These are phyloP conservation scores for Fraxinus latifolia DNA, from an alignment of 305 asterid species.

Conservation along the genomic window DNA sequence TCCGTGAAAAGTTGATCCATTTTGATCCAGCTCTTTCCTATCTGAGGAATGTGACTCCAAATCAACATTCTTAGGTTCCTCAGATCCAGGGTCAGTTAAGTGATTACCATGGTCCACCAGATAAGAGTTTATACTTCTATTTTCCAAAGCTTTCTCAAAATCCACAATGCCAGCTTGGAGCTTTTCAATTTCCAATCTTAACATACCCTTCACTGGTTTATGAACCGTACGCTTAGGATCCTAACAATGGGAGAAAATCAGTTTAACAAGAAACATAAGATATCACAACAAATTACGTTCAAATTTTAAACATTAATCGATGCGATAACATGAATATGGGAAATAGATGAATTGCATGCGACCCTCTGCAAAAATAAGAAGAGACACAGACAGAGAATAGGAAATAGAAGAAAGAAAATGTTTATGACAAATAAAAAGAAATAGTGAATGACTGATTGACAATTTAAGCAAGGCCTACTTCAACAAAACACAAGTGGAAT, in stretches of 20 bases:
- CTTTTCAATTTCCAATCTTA: conserved; percentile 90
- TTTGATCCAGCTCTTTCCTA: conserved; percentile 53
- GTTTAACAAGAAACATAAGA: conserved; percentile 24
- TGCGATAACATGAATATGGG: too few species aligned
- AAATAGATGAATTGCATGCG: too few species aligned
- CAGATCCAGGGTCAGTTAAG: conserved; percentile 44
- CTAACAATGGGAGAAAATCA: conserved; percentile 39
- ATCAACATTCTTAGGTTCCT: conserved; percentile 35
- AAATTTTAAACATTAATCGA: conserved; percentile 4
- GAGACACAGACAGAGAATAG: neutral
- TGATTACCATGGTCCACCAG: conserved; percentile 47
- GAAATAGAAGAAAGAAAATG: neutral
- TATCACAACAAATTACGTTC: conserved; percentile 6
- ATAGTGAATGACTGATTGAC: neutral
- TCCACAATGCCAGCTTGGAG: conserved; percentile 67
- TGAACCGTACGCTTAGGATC: conserved; percentile 97
- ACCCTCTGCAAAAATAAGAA: conserved; percentile 12
- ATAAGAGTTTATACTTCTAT: conserved; percentile 51
- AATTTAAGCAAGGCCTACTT: conserved; percentile 14
- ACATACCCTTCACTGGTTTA: conserved; percentile 91
- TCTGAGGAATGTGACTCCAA: conserved; percentile 52
- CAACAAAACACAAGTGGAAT: conserved; percentile 21
- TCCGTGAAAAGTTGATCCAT: conserved; percentile 64
- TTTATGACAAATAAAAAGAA: neutral
- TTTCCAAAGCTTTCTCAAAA: conserved; percentile 55